A percentile compares a stretch with the other conserved stretches of the same genome.
These are phyloP conservation scores for Solanum aculeatissimum DNA, from an alignment of 305 asterid genomes.

Conservation along the genomic window DNA sequence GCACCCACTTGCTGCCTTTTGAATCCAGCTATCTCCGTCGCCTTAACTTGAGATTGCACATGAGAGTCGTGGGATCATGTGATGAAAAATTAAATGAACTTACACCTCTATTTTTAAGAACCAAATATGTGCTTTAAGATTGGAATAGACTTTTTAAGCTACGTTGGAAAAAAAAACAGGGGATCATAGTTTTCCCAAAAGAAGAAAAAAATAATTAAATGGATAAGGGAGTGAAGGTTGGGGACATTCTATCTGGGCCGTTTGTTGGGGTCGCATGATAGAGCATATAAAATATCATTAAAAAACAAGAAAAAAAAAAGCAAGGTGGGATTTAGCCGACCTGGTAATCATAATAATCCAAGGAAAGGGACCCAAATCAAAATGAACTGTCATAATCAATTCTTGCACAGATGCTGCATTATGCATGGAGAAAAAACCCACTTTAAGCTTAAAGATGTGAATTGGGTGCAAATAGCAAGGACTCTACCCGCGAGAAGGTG, in stretches of 20 bases:
- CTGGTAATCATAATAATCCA: constrained; percentile 11
- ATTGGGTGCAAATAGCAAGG: background rate
- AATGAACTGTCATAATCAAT: constrained; percentile 26
- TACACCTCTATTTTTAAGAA: background rate
- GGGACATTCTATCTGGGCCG: constrained; percentile 19
- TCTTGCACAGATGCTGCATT: constrained; percentile 10
- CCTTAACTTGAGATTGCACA: background rate
- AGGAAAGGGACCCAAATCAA: constrained; percentile 7
- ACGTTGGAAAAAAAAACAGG: background rate
- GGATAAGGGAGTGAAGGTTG: background rate
- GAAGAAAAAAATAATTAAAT: background rate
- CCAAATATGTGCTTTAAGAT: background rate
- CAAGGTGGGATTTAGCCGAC: background rate
- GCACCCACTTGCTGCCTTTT: background rate
- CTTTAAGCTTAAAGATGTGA: background rate
- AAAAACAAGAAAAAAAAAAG: background rate
- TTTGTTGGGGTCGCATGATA: constrained; percentile 3
- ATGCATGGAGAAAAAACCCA: constrained; percentile 15
- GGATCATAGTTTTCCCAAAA: background rate
- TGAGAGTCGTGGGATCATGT: background rate
- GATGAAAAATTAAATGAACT: background rate
- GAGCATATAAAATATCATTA: background rate
- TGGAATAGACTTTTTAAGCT: background rate
- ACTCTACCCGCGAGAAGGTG: background rate
- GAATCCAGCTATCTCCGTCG: background rate